These are phyloP conservation scores for Dichomitus squalens DNA, from an alignment of 1,284 basidiomycete genomes.

Conservation along the genomic window DNA sequence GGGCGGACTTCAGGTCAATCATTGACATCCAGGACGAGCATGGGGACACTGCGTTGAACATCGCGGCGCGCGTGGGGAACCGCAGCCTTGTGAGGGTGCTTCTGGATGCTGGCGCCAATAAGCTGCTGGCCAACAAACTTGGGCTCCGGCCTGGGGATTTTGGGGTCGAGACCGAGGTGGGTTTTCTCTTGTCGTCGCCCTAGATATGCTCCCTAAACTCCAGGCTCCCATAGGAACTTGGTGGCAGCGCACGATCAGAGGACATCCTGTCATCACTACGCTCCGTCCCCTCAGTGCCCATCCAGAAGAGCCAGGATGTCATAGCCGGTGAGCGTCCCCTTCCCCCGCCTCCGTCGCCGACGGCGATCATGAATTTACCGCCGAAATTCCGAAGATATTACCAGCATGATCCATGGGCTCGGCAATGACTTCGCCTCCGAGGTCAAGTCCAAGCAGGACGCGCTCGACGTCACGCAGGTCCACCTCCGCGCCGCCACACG, in stretches of 20 bases:
- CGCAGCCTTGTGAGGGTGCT: slow-evolving; percentile 85
- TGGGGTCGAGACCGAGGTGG: slow-evolving; percentile 87
- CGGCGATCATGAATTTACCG: background rate
- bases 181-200: slow-evolving; percentile 24
- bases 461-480: slow-evolving; percentile 82
- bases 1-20: slow-evolving; percentile 75
- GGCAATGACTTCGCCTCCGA: slow-evolving; percentile 82
- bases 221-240: slow-evolving; percentile 56
- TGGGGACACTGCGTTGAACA: slow-evolving; percentile 95
- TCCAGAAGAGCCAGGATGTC: slow-evolving; percentile 90
- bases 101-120: slow-evolving; percentile 93
- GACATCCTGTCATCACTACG: slow-evolving; percentile 74
- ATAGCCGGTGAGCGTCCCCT: slow-evolving; percentile 62
- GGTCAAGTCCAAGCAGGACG: slow-evolving; percentile 85
- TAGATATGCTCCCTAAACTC: background rate
- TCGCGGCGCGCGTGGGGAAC: slow-evolving; percentile 94
- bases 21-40: slow-evolving; percentile 95
- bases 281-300: slow-evolving; percentile 68
- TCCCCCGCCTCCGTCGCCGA: background rate
- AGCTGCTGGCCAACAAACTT: slow-evolving; percentile 90
- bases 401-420: slow-evolving; percentile 78
- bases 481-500: slow-evolving; percentile 89
- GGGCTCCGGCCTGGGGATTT: slow-evolving; percentile 94
- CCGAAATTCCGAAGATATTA: slow-evolving; percentile 66
- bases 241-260: slow-evolving; percentile 70